Conservation (phyloP, 2,329 filamentous ascomycete genomes). For the Epichloe bromicola region DNA sequence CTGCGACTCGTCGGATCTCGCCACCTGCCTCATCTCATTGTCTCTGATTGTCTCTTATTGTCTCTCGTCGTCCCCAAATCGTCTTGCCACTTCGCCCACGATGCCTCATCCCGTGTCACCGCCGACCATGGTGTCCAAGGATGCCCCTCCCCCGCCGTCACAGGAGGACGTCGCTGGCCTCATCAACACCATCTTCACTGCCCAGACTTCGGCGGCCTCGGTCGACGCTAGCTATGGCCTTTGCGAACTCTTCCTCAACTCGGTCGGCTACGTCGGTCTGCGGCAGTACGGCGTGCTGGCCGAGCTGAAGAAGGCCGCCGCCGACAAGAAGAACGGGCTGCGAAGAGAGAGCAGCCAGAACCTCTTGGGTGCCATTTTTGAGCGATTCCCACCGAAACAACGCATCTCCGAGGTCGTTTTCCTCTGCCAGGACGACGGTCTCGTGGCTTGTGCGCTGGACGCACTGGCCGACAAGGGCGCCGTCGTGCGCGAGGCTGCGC, state of each 20-base stretch:
- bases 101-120: conserved; percentile 39
- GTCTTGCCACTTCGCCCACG: conserved; percentile 6
- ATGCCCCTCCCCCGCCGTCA: conserved; percentile 43
- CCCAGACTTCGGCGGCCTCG: conserved; percentile 54
- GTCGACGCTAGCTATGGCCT: conserved; percentile 50
- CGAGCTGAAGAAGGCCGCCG: conserved; percentile 58
- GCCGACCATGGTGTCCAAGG: conserved; percentile 34
- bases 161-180: conserved; percentile 53
- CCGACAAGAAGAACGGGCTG: conserved; percentile 85
- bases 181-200: conserved; percentile 54
- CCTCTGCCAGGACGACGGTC: conserved; percentile 63
- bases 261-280: conserved; percentile 40
- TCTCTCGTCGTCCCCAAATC: neutral
- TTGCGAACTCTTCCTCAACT: conserved; percentile 44
- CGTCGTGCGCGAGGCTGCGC: conserved; percentile 79
- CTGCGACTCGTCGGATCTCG: too few species aligned
- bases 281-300: conserved; percentile 39
- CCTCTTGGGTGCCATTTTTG: conserved; percentile 83
- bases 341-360: conserved; percentile 89
- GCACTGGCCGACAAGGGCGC: conserved; percentile 79
- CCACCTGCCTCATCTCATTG: neutral
- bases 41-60: too few species aligned
- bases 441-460: conserved; percentile 66
- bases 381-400: conserved; percentile 70
- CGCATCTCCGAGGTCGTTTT: conserved; percentile 70